A percentile compares a stretch with the other conserved stretches of the same genome.
These are phyloP conservation scores for Aspergillus coremiiformis DNA, from an alignment of 495 filamentous ascomycete genomes.

Conservation along the genomic window DNA sequence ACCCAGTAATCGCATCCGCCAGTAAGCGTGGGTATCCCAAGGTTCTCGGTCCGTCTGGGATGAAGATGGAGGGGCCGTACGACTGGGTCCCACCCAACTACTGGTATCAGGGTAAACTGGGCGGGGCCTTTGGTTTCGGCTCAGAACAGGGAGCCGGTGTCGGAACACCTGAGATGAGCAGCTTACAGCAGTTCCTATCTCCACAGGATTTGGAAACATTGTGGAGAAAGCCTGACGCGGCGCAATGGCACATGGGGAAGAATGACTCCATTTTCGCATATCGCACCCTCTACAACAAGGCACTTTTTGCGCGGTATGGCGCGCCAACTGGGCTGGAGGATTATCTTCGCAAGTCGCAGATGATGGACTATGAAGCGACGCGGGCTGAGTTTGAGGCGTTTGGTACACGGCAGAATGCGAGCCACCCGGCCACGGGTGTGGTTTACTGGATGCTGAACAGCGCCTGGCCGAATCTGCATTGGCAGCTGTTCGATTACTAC, in stretches of 20 bases:
- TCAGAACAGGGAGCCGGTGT: slow-evolving; percentile 55
- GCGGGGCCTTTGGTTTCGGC: slow-evolving; percentile 56
- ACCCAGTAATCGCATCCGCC: slow-evolving; percentile 52
- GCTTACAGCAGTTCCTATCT: slow-evolving; percentile 48
- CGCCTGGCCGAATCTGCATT: slow-evolving; percentile 59
- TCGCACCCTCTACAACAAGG: slow-evolving; percentile 50
- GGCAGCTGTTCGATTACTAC: slow-evolving; percentile 62
- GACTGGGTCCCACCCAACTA: slow-evolving; percentile 62
- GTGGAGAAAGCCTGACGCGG: slow-evolving; percentile 47
- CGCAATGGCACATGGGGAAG: slow-evolving; percentile 53
- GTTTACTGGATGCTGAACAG: slow-evolving; percentile 67
- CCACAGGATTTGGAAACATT: slow-evolving; percentile 42
- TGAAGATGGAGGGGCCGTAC: slow-evolving; percentile 64
- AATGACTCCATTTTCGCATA: slow-evolving; percentile 46
- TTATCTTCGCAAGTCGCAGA: slow-evolving; percentile 48
- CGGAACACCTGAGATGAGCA: slow-evolving; percentile 51
- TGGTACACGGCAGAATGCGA: slow-evolving; percentile 41
- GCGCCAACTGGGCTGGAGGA: slow-evolving; percentile 44
- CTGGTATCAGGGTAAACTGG: slow-evolving; percentile 47
- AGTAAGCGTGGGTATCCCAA: slow-evolving; percentile 46
- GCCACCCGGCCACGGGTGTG: slow-evolving; percentile 49
- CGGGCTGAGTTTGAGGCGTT: slow-evolving; percentile 54
- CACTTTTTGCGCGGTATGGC: slow-evolving; percentile 47
- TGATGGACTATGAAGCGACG: slow-evolving; percentile 59
- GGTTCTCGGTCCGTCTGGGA: slow-evolving; percentile 46